Base-by-base conservation (phyloP, 345 rosid genomes). In the Turnera subulata region DNA sequence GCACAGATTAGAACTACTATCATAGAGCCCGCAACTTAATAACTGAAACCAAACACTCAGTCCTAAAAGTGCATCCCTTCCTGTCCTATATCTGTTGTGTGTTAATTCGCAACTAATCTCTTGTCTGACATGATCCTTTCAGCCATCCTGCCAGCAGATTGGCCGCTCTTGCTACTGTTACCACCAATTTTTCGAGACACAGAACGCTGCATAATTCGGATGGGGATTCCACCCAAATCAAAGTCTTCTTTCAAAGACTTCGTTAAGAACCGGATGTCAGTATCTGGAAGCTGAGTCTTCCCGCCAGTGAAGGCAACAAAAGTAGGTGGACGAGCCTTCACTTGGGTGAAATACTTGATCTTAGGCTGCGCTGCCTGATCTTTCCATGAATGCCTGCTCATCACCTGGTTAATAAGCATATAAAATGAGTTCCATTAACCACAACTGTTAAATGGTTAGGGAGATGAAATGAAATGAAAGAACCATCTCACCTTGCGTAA, bases 381-480 rank as follows among this genome's bases (percentile, higher is more conserved):
- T 80, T 78, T 93, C 99, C 99, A 93, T 1, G 99, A 93, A 70
- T 89, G 99, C 56, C 97, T 73, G 72, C 99, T 87, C 94, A 84
- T 79, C 20, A 92, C 89, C 98, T 91, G 73, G 2, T 25, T 18
- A 45, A 46, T 26, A 23, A 7, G 19, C 20, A 48, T 13, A 8
- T 1, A n/a, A n/a, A n/a, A n/a, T n/a, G n/a, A 19, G 42, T 17
- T 37, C 19, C 46, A 9, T 17, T 13, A n/a, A 37, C 22, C 49
- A 60, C 33, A 24, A 23, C 20, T 44, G 4, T 52, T 19, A 13
- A 18, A 35, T 12, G 57, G 43, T 23, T n/a, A n/a, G 2, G 13
- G 40, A 37, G 13, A 13, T 37, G 6, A n/a, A 39, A 16, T 32
- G 29, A n/a, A 42, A 43, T 13, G 43, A 6, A 29, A 52, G 15